Evolutionary conservation across 2,329 filamentous ascomycete species (phyloP), one percentile per base, ranked within the genome.

Genomic region (Mollisia scopiformis): DNA sequence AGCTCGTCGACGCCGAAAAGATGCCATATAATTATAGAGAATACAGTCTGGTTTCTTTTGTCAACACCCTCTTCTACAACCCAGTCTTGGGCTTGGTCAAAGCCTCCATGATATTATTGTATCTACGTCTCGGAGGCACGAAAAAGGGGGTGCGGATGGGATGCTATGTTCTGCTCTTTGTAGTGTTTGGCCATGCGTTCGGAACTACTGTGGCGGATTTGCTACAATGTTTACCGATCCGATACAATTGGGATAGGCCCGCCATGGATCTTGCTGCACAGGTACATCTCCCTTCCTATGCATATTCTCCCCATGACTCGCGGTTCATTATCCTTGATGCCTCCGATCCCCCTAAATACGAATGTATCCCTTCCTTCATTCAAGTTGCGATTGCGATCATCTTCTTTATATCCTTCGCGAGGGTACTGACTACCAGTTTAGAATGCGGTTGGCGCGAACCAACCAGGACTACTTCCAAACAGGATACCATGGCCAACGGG

Each of bases 51-150:
- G 33, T 25, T 19, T 41, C 52, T 11, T 54, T 62, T 25, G 56
- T 53, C 19, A 74, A 75, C 35, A 75, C 78, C 46, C 69, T 79
- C 8, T 68, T 78, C 7, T 81, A 81, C 71, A 80, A 79, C 51
- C 79, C 79, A 0, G 78, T 81, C 46, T 66, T 82, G 4, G 77
- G 77, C 3, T 72, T 81, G 14, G 74, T 80, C 63, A 81, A 81
- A 68, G 74, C 75, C 6, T 81, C 79, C 0, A 72, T 80, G 41
- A 73, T 81, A 7, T 63, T 81, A 30, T 79, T 80, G 57, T 73
- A 80, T 25, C 73, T 79, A 23, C 77, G 77, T 0, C 73, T 81
- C 1, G 75, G 76, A 61, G 68, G 75, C 35, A 69, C 76, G 11
- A 67, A 63, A 11, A 19, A 31, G 19, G 52, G 59, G 8, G 63